Evolutionary conservation across 164 flowering plant species (phyloP).

Genomic region (Liquidambar formosana): DNA sequence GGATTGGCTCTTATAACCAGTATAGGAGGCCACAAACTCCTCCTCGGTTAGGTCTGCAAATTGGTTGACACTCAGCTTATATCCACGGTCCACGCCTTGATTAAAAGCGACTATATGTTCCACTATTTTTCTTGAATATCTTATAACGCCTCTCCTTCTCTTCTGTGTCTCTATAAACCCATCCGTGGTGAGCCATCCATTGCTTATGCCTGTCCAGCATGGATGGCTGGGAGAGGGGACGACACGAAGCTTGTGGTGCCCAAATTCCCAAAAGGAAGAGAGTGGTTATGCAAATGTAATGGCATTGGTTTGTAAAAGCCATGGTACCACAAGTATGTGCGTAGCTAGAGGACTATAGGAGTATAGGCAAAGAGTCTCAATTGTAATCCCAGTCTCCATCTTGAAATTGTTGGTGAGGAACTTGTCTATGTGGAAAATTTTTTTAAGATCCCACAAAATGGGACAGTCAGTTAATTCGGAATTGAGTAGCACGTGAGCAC

Average conservation of each 20-base stretch:
- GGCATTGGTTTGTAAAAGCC: not conserved
- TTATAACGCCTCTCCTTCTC: no score
- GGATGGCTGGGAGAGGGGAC: not conserved
- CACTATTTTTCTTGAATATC: conserved; percentile 24
- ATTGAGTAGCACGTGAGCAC: no score
- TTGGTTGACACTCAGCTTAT: conserved; percentile 28
- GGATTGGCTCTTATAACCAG: conserved; percentile 3
- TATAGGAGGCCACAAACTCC: conserved; percentile 15
- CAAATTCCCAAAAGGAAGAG: not conserved
- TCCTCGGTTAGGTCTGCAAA: no score
- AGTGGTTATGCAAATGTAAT: not conserved
- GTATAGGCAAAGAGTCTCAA: no score
- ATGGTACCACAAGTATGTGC: not conserved
- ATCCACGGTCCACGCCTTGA: not conserved
- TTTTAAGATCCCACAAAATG: no score
- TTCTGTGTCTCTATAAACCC: conserved; percentile 9
- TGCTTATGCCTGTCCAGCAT: conserved; percentile 25
- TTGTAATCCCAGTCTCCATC: no score
- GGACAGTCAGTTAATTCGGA: no score
- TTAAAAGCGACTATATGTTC: conserved; percentile 22
- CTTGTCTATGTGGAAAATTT: no score
- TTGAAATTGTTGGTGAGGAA: no score
- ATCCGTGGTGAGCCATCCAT: conserved; percentile 25
- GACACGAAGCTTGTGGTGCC: conserved; percentile 6
- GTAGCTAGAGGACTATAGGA: not conserved